Evolutionary conservation across 495 filamentous ascomycete species (phyloP), one percentile per base, ranked within the genome.

Genomic region (Hyaloscypha hepaticicola): DNA sequence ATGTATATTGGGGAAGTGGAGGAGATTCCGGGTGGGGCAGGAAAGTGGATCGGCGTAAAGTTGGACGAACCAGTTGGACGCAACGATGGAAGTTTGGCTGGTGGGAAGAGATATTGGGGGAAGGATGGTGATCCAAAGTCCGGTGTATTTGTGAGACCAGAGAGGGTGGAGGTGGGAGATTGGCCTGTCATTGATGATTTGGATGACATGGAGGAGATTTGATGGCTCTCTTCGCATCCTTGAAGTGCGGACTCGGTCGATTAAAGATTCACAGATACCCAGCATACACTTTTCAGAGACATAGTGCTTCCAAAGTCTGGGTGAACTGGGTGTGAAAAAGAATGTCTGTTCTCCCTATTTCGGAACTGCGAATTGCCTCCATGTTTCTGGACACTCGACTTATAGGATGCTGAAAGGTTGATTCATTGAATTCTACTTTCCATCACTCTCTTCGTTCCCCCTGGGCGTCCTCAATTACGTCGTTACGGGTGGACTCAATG

Each of bases 201-300:
- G 38, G 93, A 93, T 63, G 86, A 95, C 70, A 86, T 96, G 85
- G 94, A 96, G 75, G 92, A 95, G 77, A 90, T 95, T 49, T 94
- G 73, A 83, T 31, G 11, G 19, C 12, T 58, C 29, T 14, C 38
- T 3, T 16, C 5, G 19, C 4, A 26, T 9, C 50, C 22, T 8
- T 1, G 7, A 8, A 24, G 50, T 53, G 8, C 22, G 5, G 50
- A 26, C 25, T 1, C 24, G n/a, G 50, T 1, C 11, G 5, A 25
- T 8, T 24, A 0, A 4, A 45, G 16, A 11, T 45, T 8, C 16
- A 4, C 16, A 45, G 38, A 45, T 45, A 45, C 38, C 38, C 38
- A 5, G 12, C 5, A 12, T 12, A 12, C 31, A 12, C 31, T 34
- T 34, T 34, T 34, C 31, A 34, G 31, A 34, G 12, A 34, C 5